phyloP scores from a whole-genome alignment of 2,329 filamentous ascomycete genomes.

The Macrophomina pseudophaseolina region DNA sequence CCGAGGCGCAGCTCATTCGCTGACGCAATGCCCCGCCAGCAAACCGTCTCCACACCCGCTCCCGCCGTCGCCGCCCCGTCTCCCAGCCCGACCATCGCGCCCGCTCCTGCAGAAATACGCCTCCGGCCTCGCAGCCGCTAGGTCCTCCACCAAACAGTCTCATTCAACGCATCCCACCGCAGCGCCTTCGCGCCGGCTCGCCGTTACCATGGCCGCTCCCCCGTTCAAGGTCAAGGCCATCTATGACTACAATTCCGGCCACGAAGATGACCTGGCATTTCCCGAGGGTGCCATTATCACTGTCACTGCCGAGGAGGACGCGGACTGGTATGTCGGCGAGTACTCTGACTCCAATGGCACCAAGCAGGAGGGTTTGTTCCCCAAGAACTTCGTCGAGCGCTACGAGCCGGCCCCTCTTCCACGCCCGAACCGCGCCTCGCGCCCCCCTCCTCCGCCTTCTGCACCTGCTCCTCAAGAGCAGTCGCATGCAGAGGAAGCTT shows the following conservation, averaged over 20 bases:
- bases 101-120: not conserved
- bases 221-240: conserved; percentile 91
- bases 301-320: conserved; percentile 89
- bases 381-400: conserved; percentile 95
- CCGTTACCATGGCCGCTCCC: conserved; percentile 23
- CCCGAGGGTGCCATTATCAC: conserved; percentile 85
- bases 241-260: conserved; percentile 89
- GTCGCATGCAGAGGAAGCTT: not conserved
- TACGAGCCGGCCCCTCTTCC: conserved; percentile 91
- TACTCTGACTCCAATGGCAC: conserved; percentile 77
- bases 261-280: conserved; percentile 95
- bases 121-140: not conserved
- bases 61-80: conserved; percentile 6
- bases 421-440: conserved; percentile 73
- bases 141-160: not conserved
- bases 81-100: conserved; percentile 8
- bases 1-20: conserved; percentile 16
- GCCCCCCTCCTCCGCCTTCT: conserved; percentile 50
- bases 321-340: conserved; percentile 91
- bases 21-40: conserved; percentile 28
- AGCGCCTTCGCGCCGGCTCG: conserved; percentile 20
- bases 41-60: conserved; percentile 17
- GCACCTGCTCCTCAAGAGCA: conserved; percentile 34
- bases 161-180: not conserved
- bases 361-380: conserved; percentile 86